These are phyloP conservation scores for Chloromonas sp. DNA, from an alignment of 163 green algal genomes.

Conservation along the genomic window DNA sequence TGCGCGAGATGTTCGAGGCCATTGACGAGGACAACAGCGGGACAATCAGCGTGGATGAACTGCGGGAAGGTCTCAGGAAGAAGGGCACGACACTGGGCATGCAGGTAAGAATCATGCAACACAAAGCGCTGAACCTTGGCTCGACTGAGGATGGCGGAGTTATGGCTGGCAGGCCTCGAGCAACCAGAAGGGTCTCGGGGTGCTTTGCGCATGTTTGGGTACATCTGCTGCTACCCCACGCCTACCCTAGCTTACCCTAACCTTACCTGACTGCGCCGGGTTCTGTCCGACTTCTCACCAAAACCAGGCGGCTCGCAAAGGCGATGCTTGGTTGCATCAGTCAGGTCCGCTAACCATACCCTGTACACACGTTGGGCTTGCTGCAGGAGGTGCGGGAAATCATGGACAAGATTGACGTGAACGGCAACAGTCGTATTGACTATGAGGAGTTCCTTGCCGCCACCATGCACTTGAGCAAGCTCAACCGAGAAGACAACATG, in stretches of 20 bases:
- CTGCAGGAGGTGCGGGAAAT: constrained; percentile 23
- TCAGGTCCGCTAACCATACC: too few species aligned
- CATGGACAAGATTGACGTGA: constrained; percentile 71
- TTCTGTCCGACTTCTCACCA: too few species aligned
- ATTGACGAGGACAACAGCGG: constrained; percentile 85
- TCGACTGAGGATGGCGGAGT: too few species aligned
- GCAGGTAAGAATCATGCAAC: constrained; percentile 9
- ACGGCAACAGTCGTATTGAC: constrained; percentile 80
- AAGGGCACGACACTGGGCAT: constrained; percentile 27
- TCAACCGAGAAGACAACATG: constrained; percentile 57
- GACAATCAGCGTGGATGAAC: constrained; percentile 89
- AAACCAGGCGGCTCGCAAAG: too few species aligned
- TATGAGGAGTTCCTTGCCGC: constrained; percentile 89
- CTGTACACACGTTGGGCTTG: not conserved
- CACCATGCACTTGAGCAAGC: constrained; percentile 69
- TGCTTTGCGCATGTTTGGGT: too few species aligned
- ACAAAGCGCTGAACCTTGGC: too few species aligned
- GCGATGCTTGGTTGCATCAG: too few species aligned
- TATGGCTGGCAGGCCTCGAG: too few species aligned
- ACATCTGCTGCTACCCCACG: too few species aligned
- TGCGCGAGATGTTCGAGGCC: constrained; percentile 80
- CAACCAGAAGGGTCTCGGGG: too few species aligned
- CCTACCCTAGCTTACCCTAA: too few species aligned
- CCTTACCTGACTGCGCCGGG: too few species aligned
- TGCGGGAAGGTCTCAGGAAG: constrained; percentile 53